Evolutionary conservation across 2,329 filamentous ascomycete genomes (phyloP), one percentile per base, ranked within the genome.

Genomic region (Arachnomyces sp.): DNA sequence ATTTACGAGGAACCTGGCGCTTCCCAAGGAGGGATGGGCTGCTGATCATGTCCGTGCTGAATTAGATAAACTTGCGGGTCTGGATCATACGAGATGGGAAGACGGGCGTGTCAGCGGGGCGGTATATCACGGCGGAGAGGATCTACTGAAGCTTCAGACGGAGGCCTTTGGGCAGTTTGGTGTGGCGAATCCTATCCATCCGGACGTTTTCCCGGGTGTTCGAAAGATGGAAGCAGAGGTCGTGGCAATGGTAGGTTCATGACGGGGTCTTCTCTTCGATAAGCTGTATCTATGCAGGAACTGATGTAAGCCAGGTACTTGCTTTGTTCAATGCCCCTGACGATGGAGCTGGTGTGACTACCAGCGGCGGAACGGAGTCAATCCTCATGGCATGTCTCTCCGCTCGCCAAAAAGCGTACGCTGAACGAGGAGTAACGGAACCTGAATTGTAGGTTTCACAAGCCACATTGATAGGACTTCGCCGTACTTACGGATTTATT

Each of bases 201-300:
- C 92, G 5, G 92, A 98, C 66, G 90, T 98, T 32, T 98, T 98
- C 67, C 92, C 92, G 12, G 92, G 90, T 18, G 89, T 98, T 38
- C 75, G 92, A 55, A 98, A 98, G 77, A 98, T 98, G 92, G 92
- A 98, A 71, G 90, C 92, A 33, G 92, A 98, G 69, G 73, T 98
- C 46, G 92, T 98, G 38, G 84, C 89, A 50, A 98, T 98, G 90
- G 88, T 93, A 39, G 17, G 39, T 18, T 42, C n/a, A 30, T 18
- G 8, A 29, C 13, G 25, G 2, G 18, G 21, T 2, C 7, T 1
- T 32, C 7, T 3, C 13, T n/a, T 18, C 17, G 36, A 15, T 13
- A 16, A 14, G 6, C n/a, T 32, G 6, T 37, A 30, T 28, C n/a
- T n/a, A n/a, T n/a, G n/a, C n/a, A n/a, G 8, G 5, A 31, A 17